These are phyloP conservation scores for Lagenidium giganteum DNA, from an alignment of 352 stramenopile genomes.

Conservation along the genomic window DNA sequence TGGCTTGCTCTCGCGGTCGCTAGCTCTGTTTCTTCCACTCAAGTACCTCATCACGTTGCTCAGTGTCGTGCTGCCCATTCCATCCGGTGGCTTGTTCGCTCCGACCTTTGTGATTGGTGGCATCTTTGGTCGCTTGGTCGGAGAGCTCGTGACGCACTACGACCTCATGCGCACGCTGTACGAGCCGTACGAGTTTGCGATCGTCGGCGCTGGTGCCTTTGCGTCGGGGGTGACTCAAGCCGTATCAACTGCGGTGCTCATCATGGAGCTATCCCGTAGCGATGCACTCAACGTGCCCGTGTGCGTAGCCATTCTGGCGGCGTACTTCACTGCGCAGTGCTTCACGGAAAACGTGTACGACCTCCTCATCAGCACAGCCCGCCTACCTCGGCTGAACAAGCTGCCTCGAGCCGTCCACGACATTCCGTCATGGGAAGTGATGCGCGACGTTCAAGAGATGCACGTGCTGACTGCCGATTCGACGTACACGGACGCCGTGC, in stretches of 20 bases:
- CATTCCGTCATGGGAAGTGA: slow-evolving; percentile 69
- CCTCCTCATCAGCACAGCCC: slow-evolving; percentile 71
- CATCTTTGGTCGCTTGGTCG: slow-evolving; percentile 64
- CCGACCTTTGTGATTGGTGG: slow-evolving; percentile 69
- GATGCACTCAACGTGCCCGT: slow-evolving; percentile 76
- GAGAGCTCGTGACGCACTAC: slow-evolving; percentile 50
- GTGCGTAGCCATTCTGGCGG: slow-evolving; percentile 78
- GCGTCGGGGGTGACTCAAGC: slow-evolving; percentile 85
- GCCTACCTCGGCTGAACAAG: slow-evolving; percentile 59
- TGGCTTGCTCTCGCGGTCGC: slow-evolving; percentile 42
- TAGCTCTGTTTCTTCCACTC: slow-evolving; percentile 59
- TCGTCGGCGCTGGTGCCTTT: slow-evolving; percentile 87
- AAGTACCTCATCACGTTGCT: slow-evolving; percentile 61
- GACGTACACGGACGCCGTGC: slow-evolving; percentile 42
- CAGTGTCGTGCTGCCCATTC: slow-evolving; percentile 59
- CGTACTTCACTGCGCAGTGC: slow-evolving; percentile 82
- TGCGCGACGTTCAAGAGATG: slow-evolving; percentile 58
- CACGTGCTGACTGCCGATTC: slow-evolving; percentile 48
- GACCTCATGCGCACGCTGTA: slow-evolving; percentile 46
- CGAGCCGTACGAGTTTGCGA: slow-evolving; percentile 85
- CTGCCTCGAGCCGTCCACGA: slow-evolving; percentile 71
- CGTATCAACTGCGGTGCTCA: slow-evolving; percentile 88
- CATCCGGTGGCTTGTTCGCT: slow-evolving; percentile 61
- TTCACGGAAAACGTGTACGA: slow-evolving; percentile 89
- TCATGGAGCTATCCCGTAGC: slow-evolving; percentile 87